phyloP scores from a whole-genome alignment of 441 rosid species.

The Viola pubescens region DNA sequence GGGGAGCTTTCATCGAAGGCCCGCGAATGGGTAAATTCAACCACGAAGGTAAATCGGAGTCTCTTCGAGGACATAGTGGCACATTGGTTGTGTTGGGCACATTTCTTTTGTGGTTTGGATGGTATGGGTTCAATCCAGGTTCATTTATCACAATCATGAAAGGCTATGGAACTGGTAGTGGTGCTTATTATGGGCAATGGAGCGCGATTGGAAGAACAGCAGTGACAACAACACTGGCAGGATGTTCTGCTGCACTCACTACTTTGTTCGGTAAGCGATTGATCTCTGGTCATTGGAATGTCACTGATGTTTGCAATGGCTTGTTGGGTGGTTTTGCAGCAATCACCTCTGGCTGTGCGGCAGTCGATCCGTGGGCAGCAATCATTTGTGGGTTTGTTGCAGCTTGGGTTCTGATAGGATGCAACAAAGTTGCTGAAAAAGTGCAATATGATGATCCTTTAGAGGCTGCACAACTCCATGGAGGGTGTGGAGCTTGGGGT shows the following conservation, averaged over 20 bases:
- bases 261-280: constrained; percentile 40
- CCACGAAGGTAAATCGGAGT: constrained; percentile 21
- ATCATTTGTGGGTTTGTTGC: constrained; percentile 38
- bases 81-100: constrained; percentile 46
- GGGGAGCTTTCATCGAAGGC: constrained; percentile 43
- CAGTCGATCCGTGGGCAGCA: constrained; percentile 48
- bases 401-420: constrained; percentile 34
- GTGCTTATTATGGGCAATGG: constrained; percentile 42
- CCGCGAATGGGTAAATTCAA: constrained; percentile 31
- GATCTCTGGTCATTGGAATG: constrained; percentile 39
- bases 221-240: constrained; percentile 43
- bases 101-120: constrained; percentile 44
- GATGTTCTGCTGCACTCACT: constrained; percentile 39
- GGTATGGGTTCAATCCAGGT: constrained; percentile 47
- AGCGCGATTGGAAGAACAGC: constrained; percentile 46
- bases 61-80: constrained; percentile 38
- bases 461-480: constrained; percentile 40
- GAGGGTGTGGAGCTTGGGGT: constrained; percentile 42
- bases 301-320: constrained; percentile 39
- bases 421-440: constrained; percentile 29
- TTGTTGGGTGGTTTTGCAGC: constrained; percentile 37
- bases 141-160: constrained; percentile 34
- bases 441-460: constrained; percentile 30
- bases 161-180: constrained; percentile 20
- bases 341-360: constrained; percentile 41